Conservation (phyloP, 2,329 filamentous ascomycete genomes). For the Cercospora janseana region DNA sequence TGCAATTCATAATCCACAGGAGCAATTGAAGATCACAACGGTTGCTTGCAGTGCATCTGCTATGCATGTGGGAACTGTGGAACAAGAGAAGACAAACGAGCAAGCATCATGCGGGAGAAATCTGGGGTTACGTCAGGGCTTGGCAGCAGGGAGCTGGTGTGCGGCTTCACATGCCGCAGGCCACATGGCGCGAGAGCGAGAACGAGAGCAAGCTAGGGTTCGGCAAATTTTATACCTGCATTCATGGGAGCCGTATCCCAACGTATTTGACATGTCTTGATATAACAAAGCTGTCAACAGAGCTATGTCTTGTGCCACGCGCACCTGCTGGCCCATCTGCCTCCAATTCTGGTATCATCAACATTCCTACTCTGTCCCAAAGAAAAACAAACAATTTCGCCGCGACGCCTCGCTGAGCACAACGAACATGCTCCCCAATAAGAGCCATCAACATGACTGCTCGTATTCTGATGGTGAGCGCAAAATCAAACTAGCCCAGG, state of each 20-base stretch:
- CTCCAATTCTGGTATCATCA: conserved; percentile 18
- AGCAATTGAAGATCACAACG: too few species aligned
- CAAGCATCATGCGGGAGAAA: conserved; percentile 3
- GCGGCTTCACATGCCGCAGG: background rate
- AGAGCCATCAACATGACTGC: background rate
- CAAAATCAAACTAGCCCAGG: conserved; percentile 19
- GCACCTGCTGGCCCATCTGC: too few species aligned
- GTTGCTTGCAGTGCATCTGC: background rate
- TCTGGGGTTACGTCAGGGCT: conserved; percentile 3
- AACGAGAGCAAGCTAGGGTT: background rate
- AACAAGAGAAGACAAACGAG: conserved; percentile 6
- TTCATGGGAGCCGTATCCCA: background rate
- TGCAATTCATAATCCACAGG: background rate
- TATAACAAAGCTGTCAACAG: conserved; percentile 3
- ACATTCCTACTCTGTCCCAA: conserved; percentile 8
- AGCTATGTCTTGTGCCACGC: background rate
- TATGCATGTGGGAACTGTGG: background rate
- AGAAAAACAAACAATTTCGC: conserved; percentile 23
- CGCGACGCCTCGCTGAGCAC: conserved; percentile 30
- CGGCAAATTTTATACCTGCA: background rate
- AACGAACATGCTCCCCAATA: conserved; percentile 11
- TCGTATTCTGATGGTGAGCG: background rate
- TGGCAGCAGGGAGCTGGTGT: background rate
- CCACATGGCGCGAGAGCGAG: conserved; percentile 6
- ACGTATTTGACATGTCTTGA: background rate